Evolutionary conservation across 2,329 filamentous ascomycete genomes (phyloP), one percentile per base, ranked within the genome.

Genomic region (Diplodia intermedia): DNA sequence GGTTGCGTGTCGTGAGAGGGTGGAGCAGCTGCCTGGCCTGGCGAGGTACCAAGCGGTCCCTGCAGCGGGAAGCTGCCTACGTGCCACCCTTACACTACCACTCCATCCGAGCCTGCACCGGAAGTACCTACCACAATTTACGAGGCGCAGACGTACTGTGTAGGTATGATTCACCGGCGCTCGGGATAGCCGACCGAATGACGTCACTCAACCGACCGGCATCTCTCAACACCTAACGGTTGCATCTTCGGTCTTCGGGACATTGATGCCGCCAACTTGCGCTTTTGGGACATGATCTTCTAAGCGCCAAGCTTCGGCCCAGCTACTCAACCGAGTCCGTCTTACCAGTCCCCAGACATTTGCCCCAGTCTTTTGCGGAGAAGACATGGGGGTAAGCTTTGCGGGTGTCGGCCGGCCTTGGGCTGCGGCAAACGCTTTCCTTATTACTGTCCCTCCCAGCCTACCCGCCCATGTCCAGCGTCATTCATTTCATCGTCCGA

Each of bases 351-450:
- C 57, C 57, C 43, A 62, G 57, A 62, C 15, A 8, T 36, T 62
- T 33, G 40, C 57, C 43, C 57, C 57, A 50, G 40, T 62, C 57
- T 62, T 62, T 29, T 62, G 57, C 26, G 57, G 57, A 62, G 43
- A 62, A 62, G 40, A 49, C 57, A 62, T 26, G 57, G 56, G 55
- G 43, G 57, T 43, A 61, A 50, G 40, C 57, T 49, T 61, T 61
- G 40, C 57, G 18, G 40, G 14, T 49, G 40, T 29, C 57, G 15
- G 57, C 12, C 57, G 56, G 56, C 56, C 15, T 47, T 23, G 15
- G 12, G 36, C 20, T 40, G 56, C 56, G 56, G 56, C 56, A 60
- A 43, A 40, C 40, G 55, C 55, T 43, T 60, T 23, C 23, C 57
- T 62, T 4, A 14, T 26, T 40, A 12, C 20, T n/a, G 15, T 12